Conservation (phyloP, 2,329 filamentous ascomycete species). For the Aspergillus melleus region DNA sequence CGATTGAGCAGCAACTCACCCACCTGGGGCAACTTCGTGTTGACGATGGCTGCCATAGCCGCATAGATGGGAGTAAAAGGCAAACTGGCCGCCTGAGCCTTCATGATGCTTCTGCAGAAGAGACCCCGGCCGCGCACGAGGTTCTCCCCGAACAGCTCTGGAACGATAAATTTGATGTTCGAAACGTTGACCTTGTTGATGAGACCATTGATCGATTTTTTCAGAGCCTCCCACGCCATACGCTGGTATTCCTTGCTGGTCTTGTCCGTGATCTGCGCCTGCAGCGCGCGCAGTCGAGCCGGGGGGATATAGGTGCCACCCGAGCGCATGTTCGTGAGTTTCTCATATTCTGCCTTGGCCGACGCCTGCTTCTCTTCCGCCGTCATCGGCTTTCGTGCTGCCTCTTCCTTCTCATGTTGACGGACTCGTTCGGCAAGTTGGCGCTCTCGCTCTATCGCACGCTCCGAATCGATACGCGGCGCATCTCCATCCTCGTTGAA, state of each 20-base stretch:
- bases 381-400: slow-evolving; percentile 54
- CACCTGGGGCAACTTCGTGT: slow-evolving; percentile 93
- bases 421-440: slow-evolving; percentile 55
- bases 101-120: slow-evolving; percentile 97
- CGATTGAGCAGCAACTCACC: slow-evolving; percentile 86
- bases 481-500: slow-evolving; percentile 39
- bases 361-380: slow-evolving; percentile 85
- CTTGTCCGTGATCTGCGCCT: slow-evolving; percentile 97
- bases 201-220: slow-evolving; percentile 97
- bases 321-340: slow-evolving; percentile 86
- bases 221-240: slow-evolving; percentile 98
- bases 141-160: slow-evolving; percentile 94
- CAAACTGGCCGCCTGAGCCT: slow-evolving; percentile 92
- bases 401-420: slow-evolving; percentile 51
- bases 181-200: slow-evolving; percentile 99
- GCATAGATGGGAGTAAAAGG: slow-evolving; percentile 97
- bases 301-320: slow-evolving; percentile 97
- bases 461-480: slow-evolving; percentile 52
- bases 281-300: slow-evolving; percentile 82
- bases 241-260: slow-evolving; percentile 95
- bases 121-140: slow-evolving; percentile 85
- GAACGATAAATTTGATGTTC: slow-evolving; percentile 97
- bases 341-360: slow-evolving; percentile 90
- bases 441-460: slow-evolving; percentile 51
- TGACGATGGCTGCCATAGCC: slow-evolving; percentile 93